Base-by-base conservation (phyloP, 768 basidiomycete genomes). In the Sistotremastrum suecicum region DNA sequence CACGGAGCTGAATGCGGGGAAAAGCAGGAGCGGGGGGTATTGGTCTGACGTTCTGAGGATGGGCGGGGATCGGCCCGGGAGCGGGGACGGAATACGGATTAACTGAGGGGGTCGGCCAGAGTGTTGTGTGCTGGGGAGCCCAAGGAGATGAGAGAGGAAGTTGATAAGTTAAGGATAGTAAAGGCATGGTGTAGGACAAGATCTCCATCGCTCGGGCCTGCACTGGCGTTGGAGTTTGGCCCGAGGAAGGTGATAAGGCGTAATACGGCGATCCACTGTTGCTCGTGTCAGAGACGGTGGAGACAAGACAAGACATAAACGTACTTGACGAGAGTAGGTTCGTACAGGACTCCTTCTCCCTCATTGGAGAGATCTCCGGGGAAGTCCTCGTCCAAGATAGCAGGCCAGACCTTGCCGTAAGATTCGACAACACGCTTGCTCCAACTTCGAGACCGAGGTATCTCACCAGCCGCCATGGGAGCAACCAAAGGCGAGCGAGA, bases 141-240 rank as follows among this genome's bases (percentile, higher is more conserved):
- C 11, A 48, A 46, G 28, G 20, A 20, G 20, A 20, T 20, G 20
- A 20, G 32, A 43, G 34, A 20, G 42, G 42, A 11, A 35, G 28
- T 12, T 43, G 42, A 35, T 43, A 20, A 20, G 20, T 20, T 20
- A 20, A 20, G 20, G 42, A 43, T 12, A 50, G 59, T 35, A 74
- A 63, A 34, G 66, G 65, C 60, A 71, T 78, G 34, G 79, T 79
- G 52, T 67, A 65, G 34, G 75, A 70, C 4, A 85, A 67, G 10
- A 83, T 70, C 46, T 72, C 68, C 39, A 85, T 63, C 3, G 82
- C 80, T 55, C 82, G 81, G 8, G 63, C 51, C 56, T 86, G 83
- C 37, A 66, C 55, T n/a, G 71, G 61, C 32, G 75, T 78, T 2
- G 82, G 80, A 40, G 55, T 58, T 20, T 20, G 20, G 20, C 33